These are phyloP conservation scores for Trypanosoma avium DNA, from an alignment of 208 protist species.

Conservation along the genomic window DNA sequence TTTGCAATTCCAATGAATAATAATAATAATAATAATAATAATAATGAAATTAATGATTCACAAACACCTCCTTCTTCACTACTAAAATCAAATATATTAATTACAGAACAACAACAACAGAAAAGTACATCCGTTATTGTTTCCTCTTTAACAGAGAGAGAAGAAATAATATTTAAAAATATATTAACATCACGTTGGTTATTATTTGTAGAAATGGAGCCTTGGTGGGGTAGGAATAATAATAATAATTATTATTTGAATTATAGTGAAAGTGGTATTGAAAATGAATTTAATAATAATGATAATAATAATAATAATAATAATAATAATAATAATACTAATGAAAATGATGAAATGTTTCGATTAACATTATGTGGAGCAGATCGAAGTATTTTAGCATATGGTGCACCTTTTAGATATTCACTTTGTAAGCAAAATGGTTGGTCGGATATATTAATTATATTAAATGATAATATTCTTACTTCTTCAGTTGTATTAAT, in stretches of 20 bases:
- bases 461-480: slow-evolving; percentile 10
- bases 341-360: neutral
- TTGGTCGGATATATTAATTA: slow-evolving; percentile 22
- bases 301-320: neutral
- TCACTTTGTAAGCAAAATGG: slow-evolving; percentile 5
- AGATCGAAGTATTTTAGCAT: slow-evolving; percentile 4
- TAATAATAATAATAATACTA: neutral
- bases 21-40: too few species aligned
- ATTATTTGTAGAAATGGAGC: slow-evolving; percentile 14
- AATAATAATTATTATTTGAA: too few species aligned
- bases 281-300: neutral
- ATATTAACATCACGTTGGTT: too few species aligned
- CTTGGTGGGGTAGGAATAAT: neutral
- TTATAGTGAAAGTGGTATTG: too few species aligned
- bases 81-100: too few species aligned
- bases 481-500: slow-evolving; percentile 10
- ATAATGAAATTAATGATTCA: too few species aligned
- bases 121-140: too few species aligned
- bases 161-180: too few species aligned
- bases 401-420: slow-evolving; percentile 15
- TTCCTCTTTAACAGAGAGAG: too few species aligned
- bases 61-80: too few species aligned
- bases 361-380: slow-evolving; percentile 11
- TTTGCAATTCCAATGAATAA: too few species aligned
- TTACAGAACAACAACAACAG: too few species aligned